phyloP scores from a whole-genome alignment of 805 yeast species.

The Spathaspora passalidarum region DNA sequence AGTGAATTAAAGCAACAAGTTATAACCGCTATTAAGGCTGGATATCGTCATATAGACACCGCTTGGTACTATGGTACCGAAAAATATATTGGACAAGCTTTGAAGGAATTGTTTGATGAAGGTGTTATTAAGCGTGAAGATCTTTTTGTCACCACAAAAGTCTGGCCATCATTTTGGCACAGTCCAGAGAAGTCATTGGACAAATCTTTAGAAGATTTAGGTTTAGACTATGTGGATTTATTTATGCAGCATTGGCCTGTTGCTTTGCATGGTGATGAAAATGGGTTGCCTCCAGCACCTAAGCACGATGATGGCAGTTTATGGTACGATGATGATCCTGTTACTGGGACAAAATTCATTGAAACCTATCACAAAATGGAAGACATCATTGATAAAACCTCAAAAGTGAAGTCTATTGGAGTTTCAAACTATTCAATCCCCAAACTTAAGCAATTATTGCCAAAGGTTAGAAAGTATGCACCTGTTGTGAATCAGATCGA shows the following conservation, averaged over 20 bases:
- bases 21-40: conserved; percentile 39
- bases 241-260: conserved; percentile 51
- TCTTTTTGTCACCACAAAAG: conserved; percentile 34
- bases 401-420: conserved; percentile 64
- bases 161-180: conserved; percentile 44
- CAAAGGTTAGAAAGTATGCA: conserved; percentile 47
- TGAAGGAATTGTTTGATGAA: conserved; percentile 45
- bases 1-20: conserved; percentile 31
- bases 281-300: conserved; percentile 38
- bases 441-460: conserved; percentile 38
- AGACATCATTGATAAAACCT: conserved; percentile 17
- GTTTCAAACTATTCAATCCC: conserved; percentile 63
- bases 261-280: conserved; percentile 36
- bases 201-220: conserved; percentile 34
- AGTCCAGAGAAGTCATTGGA: conserved; percentile 41
- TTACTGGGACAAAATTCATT: conserved; percentile 27
- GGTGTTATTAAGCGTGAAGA: conserved; percentile 50
- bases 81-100: conserved; percentile 39
- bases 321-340: conserved; percentile 33
- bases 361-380: conserved; percentile 29
- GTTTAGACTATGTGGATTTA: conserved; percentile 45
- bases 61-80: conserved; percentile 52
- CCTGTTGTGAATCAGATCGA: conserved; percentile 80
- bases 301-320: conserved; percentile 33
- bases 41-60: conserved; percentile 50